Evolutionary conservation across 805 yeast species (phyloP), one percentile per base, ranked within the genome.

Genomic region (Saccharomycopsis olivae): DNA sequence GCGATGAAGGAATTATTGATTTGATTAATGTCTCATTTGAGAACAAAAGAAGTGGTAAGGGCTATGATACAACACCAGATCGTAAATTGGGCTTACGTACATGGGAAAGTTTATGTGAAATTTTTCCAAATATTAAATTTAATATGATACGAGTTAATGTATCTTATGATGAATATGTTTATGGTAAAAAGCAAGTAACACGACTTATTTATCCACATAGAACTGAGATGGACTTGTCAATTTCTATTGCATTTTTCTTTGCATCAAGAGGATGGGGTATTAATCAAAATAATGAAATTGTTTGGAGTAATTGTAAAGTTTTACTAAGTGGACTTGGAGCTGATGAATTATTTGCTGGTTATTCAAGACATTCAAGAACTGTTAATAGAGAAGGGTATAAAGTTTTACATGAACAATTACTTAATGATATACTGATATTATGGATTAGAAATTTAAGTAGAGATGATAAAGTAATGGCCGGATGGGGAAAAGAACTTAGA

Each of bases 331-430:
- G 99, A 0, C 65, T 92, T 10, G 99, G 99, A 1, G 98, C 98
- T 0, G 99, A 92, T 60, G 99, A 92, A 58, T 60, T 92, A 15
- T 88, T 83, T 64, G 99, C 95, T 0, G 99, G 99, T 0, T 92
- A 92, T 56, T 83, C 94, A 17, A 68, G 96, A 33, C 94, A 92
- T 50, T 78, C 73, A 46, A 58, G 72, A 25, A 52, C 71, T 1
- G 70, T 71, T 53, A 60, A 5, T 11, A 8, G 39, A 30, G 30
- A 38, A 21, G 24, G 29, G 17, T 64, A 66, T 23, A 54, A 51
- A 0, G 64, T 65, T 20, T 62, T 92, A 13, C 62, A 67, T 0
- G 55, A 56, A 2, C 94, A 86, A 51, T 63, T 92, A 31, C 68
- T 69, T 13, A 60, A 66, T 38, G 97, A 92, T 52, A 75, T 92